A percentile compares a stretch with the other conserved stretches of the same genome.
These are phyloP conservation scores for Pyrenochaeta sp. DNA, from an alignment of 2,329 filamentous ascomycete genomes.

Conservation along the genomic window DNA sequence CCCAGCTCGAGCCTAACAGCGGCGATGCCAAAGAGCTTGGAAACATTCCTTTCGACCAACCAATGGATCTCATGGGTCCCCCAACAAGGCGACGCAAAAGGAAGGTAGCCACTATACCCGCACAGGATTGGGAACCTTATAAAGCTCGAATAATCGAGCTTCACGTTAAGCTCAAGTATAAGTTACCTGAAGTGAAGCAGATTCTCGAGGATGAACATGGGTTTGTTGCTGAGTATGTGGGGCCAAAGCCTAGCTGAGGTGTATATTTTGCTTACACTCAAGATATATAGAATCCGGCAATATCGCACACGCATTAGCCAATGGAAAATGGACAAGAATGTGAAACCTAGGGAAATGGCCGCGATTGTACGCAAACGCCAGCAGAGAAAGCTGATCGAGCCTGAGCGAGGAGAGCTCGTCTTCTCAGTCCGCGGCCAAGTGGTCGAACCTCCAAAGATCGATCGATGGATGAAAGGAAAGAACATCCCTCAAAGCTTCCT, in stretches of 20 bases:
- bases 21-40: not conserved
- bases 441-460: slow-evolving; percentile 19
- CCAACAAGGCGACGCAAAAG: slow-evolving; percentile 20
- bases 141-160: slow-evolving; percentile 19
- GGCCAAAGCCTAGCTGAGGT: not conserved
- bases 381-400: slow-evolving; percentile 20
- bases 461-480: slow-evolving; percentile 23
- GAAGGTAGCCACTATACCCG: slow-evolving; percentile 28
- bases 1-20: not conserved
- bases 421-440: slow-evolving; percentile 17
- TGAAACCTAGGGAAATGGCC: slow-evolving; percentile 26
- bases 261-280: too few relatives aligned
- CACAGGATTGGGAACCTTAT: slow-evolving; percentile 25
- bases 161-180: slow-evolving; percentile 11
- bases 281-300: slow-evolving; percentile 14
- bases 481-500: slow-evolving; percentile 9
- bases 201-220: slow-evolving; percentile 16
- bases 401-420: slow-evolving; percentile 6
- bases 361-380: slow-evolving; percentile 23
- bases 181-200: slow-evolving; percentile 13
- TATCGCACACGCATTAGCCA: slow-evolving; percentile 25
- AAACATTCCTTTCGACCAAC: not conserved
- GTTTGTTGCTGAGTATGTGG: slow-evolving; percentile 25
- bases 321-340: slow-evolving; percentile 29
- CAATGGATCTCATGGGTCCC: slow-evolving; percentile 13